Conservation (phyloP, 1,284 basidiomycete genomes). For the Irpex lacteus region DNA sequence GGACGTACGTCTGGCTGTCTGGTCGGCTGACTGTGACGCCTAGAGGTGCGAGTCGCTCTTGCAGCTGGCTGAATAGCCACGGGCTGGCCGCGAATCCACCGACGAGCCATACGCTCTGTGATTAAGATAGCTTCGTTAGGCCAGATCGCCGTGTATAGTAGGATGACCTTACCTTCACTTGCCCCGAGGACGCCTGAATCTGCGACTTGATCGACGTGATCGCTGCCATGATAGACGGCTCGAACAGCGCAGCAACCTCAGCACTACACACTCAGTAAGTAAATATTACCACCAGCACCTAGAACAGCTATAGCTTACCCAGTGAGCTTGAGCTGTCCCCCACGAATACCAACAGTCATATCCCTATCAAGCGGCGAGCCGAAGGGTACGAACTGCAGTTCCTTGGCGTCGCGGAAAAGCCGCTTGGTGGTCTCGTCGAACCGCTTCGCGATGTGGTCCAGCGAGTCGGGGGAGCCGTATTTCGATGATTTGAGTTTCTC, state of each 20-base stretch:
- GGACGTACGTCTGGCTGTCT: constrained; percentile 68
- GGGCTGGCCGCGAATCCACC: constrained; percentile 79
- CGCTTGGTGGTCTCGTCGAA: constrained; percentile 82
- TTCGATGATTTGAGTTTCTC: constrained; percentile 68
- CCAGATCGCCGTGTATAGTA: constrained; percentile 1
- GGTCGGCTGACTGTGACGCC: constrained; percentile 66
- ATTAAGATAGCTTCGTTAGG: not conserved
- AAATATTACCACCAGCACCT: too few species aligned
- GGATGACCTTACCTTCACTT: constrained; percentile 49
- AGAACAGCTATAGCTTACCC: constrained; percentile 38
- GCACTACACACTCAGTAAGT: constrained; percentile 29
- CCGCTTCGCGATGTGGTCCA: constrained; percentile 69
- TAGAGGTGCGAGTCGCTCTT: constrained; percentile 55
- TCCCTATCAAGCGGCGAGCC: constrained; percentile 80
- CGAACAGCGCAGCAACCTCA: constrained; percentile 70
- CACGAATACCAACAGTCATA: constrained; percentile 59
- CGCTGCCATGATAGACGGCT: constrained; percentile 73
- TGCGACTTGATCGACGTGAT: constrained; percentile 66
- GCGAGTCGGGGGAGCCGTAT: constrained; percentile 63
- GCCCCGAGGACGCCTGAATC: constrained; percentile 60
- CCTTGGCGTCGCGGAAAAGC: constrained; percentile 64
- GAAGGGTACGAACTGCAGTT: constrained; percentile 68
- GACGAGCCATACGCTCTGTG: constrained; percentile 70
- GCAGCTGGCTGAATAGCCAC: constrained; percentile 73
- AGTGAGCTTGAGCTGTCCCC: constrained; percentile 66